Evolutionary conservation across 1,139 yeast species (phyloP), one percentile per base, ranked within the genome.

Genomic region (Hyphopichia wangnamkhiaoensis): DNA sequence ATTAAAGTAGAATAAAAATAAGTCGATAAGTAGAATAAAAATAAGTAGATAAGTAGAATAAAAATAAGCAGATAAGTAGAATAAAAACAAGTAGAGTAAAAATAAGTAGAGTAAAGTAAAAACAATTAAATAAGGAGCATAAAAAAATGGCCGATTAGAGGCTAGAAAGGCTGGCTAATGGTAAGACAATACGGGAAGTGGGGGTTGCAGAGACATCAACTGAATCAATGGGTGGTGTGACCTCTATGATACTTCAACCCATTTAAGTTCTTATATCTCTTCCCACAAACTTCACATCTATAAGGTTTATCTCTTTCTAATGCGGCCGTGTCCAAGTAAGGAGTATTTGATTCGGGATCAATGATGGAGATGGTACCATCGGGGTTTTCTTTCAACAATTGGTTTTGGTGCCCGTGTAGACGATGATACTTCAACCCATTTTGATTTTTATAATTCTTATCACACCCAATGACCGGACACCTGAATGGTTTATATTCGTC

Each of bases 381-480:
- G 13, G 91, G 86, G 59, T 93, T 93, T 52, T 85, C 88, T 57
- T 89, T 85, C 45, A 93, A 68, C 28, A 88, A 89, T 65, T 93
- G 98, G 58, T 93, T 91, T 65, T 90, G 97, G 63, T 93, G 98
- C 35, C 99, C 99, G 62, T 93, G 99, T 49, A 88, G 71, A 49
- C 96, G 78, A 65, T 93, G 99, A 65, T 93, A 93, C 62, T 93
- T 93, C 57, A 93, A 75, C 12, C 99, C 99, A 59, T 93, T 93
- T 66, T 93, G 98, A 63, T 93, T 93, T 71, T 93, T 93, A 66
- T 93, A 93, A 27, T 94, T 91, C 71, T 93, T 93, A 54, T 91
- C 98, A 65, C 99, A 93, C 5, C 98, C 98, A 56, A 90, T 87
- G 31, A 93, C 98, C 0, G 98, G 98, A 68, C 99, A 93, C 61